These are phyloP conservation scores for Talaromyces sp. DNA, from an alignment of 2,329 filamentous ascomycete species.

Conservation along the genomic window DNA sequence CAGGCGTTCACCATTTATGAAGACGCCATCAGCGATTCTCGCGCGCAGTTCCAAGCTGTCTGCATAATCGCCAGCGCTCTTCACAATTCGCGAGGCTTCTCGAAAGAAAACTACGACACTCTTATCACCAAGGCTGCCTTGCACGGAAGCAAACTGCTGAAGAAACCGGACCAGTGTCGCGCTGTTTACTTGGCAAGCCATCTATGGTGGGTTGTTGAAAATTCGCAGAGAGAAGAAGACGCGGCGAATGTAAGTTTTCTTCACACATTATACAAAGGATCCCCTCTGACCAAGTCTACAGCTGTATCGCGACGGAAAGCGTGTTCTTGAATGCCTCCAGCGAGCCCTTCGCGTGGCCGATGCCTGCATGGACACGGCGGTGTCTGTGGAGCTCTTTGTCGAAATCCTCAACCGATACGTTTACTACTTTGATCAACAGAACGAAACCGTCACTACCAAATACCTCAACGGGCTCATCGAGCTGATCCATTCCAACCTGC, in stretches of 20 bases:
- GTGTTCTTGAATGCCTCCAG: constrained; percentile 92
- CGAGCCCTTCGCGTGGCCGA: constrained; percentile 92
- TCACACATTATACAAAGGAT: not conserved
- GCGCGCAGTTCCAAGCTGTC: constrained; percentile 96
- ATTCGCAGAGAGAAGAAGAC: constrained; percentile 73
- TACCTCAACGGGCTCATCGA: constrained; percentile 98
- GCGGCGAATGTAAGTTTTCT: constrained; percentile 62
- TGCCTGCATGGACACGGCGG: constrained; percentile 97
- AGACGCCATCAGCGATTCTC: constrained; percentile 89
- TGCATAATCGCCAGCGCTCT: constrained; percentile 87
- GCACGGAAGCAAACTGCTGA: constrained; percentile 91
- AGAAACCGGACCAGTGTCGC: constrained; percentile 96
- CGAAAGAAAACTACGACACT: constrained; percentile 97
- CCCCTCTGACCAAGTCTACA: constrained; percentile 28
- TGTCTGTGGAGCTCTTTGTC: constrained; percentile 95
- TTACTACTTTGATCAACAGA: constrained; percentile 99
- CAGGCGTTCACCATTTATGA: constrained; percentile 98
- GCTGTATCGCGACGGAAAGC: constrained; percentile 96
- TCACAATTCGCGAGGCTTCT: constrained; percentile 83
- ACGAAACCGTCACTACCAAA: constrained; percentile 96
- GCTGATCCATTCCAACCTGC: constrained; percentile 93
- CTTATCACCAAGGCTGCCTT: constrained; percentile 96
- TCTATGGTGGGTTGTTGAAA: constrained; percentile 94
- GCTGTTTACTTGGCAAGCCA: constrained; percentile 96
- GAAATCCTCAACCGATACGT: constrained; percentile 98